Evolutionary conservation across 805 yeast species (phyloP).

Genomic region (Ogataea degrootiae): DNA sequence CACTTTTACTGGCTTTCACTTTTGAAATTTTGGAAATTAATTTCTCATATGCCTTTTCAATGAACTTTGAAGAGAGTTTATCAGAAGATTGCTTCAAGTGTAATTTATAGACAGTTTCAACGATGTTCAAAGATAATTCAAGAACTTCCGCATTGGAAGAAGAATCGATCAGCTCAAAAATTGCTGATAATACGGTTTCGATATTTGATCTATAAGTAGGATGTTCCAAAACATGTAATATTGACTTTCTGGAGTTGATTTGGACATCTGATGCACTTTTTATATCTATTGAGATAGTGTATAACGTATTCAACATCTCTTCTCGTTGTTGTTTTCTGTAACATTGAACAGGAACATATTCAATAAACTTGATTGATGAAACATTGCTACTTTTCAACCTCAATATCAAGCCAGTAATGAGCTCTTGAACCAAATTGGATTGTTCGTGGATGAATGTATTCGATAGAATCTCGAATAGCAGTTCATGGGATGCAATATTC

Average conservation of each 20-base stretch:
- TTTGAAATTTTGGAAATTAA: constrained; percentile 1
- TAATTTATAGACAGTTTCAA: constrained; percentile 35
- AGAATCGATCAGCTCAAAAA: constrained; percentile 10
- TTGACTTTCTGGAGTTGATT: background rate
- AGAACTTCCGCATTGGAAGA: constrained; percentile 9
- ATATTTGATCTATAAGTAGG: constrained; percentile 53
- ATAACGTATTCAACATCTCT: constrained; percentile 22
- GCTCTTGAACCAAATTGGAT: constrained; percentile 27
- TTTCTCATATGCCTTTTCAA: constrained; percentile 6
- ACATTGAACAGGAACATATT: constrained; percentile 47
- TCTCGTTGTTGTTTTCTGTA: constrained; percentile 33
- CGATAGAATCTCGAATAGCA: constrained; percentile 24
- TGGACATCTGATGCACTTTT: background rate
- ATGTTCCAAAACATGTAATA: constrained; percentile 38
- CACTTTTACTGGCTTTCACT: background rate
- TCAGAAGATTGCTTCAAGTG: constrained; percentile 38
- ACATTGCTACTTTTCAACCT: background rate
- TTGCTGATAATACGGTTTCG: constrained; percentile 32
- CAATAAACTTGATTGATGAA: constrained; percentile 3
- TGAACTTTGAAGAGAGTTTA: constrained; percentile 19
- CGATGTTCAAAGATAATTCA: constrained; percentile 21
- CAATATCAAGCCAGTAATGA: constrained; percentile 12
- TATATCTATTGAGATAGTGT: constrained; percentile 4
- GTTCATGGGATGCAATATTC: constrained; percentile 8
- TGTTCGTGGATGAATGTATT: constrained; percentile 49